A percentile compares a stretch with the other conserved stretches of the same genome.
phyloP scores from a whole-genome alignment of 1,284 basidiomycete species.

The Cerioporus squamosus region DNA sequence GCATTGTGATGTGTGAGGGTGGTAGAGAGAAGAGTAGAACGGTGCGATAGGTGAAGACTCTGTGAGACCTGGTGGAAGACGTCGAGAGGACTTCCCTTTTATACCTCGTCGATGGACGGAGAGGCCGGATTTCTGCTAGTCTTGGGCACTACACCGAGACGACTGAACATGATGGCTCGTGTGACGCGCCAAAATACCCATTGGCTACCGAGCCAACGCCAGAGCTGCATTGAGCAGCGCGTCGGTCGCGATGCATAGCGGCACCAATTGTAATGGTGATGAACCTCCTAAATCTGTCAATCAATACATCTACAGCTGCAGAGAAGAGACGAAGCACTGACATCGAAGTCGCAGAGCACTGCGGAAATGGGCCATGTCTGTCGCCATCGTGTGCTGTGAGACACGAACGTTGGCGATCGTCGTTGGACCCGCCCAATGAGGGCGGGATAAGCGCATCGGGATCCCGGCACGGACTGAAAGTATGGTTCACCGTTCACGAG shows the following conservation, averaged over 20 bases:
- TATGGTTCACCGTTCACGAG: too few species aligned
- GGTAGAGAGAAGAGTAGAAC: neutral
- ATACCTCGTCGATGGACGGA: slow-evolving; percentile 3
- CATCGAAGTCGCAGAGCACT: neutral
- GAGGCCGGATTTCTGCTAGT: too few species aligned
- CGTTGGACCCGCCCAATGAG: too few species aligned
- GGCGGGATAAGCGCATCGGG: too few species aligned
- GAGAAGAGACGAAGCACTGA: neutral
- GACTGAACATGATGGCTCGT: neutral
- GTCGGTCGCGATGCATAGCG: neutral
- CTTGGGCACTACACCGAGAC: too few species aligned
- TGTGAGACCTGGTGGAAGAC: slow-evolving; percentile 12
- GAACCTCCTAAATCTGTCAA: neutral
- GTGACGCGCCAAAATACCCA: slow-evolving; percentile 8
- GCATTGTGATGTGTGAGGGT: slow-evolving; percentile 17
- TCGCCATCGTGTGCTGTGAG: neutral
- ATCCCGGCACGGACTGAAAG: too few species aligned
- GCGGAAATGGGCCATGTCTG: neutral
- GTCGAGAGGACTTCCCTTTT: neutral
- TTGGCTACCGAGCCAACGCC: slow-evolving; percentile 16
- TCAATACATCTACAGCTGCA: neutral
- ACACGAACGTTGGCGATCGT: neutral
- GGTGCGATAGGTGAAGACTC: neutral
- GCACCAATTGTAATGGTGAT: neutral
- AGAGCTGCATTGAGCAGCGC: slow-evolving; percentile 6